Base-by-base conservation (phyloP, 495 filamentous ascomycete genomes). In the Choiromyces venosus region DNA sequence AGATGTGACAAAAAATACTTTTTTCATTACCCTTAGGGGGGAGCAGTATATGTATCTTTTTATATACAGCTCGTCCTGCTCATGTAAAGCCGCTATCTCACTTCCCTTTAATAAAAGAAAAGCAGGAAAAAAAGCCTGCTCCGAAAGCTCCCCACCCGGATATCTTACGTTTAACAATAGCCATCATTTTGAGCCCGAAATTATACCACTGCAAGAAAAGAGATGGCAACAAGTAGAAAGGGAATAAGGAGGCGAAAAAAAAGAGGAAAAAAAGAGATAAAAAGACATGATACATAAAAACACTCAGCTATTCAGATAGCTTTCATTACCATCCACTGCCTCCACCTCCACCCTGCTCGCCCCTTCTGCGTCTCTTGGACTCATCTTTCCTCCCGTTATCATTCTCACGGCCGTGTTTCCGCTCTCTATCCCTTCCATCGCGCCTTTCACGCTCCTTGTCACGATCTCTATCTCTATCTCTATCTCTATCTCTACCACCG, bases 371-470 rank as follows among this genome's bases (percentile, higher is more conserved):
- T 29, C 77, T 74, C 25, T 79, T 79, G 12, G 69, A 69, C 38
- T 79, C 77, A 37, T 79, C 76, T 36, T 74, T 74, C 65, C 77
- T 71, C 33, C 77, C 72, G 2, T 68, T 70, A 1, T 73, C 75
- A 9, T 79, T 72, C 39, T 79, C 77, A 3, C 76, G 46, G 9
- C 76, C 76, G 39, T 78, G 76, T 67, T 79, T 78, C 25, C 77
- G 72, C 52, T 79, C 77, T 16, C 77, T 66, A 21, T 79, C 77
- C 3, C 77, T 71, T 29, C 75, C 77, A 42, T 76, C 67, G 46
- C 78, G 76, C 25, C 76, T 78, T 33, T 79, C 77, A 6, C 76
- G 67, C 12, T 79, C 77, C 39, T 76, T 64, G 25, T 75, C 76
- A 12, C 71, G 66, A n/a, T 72, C 70, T 75, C 76, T 74, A 33